These are phyloP conservation scores for Plantago rigida DNA, from an alignment of 305 asterid genomes.

Conservation along the genomic window DNA sequence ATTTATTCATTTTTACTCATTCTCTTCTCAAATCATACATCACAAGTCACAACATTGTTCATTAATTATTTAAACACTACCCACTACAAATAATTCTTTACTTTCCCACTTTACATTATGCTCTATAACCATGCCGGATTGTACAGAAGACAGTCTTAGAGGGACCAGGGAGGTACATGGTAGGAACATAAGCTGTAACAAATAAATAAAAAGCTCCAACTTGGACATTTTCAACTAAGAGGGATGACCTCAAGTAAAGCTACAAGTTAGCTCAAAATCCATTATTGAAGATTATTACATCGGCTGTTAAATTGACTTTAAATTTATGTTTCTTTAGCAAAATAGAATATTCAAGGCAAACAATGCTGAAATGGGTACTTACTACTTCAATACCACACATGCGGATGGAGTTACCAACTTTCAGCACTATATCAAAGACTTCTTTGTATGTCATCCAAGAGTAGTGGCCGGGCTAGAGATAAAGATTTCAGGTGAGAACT, in stretches of 20 bases:
- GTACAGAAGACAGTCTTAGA: too few species aligned
- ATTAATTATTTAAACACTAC: too few species aligned
- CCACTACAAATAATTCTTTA: too few species aligned
- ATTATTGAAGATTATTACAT: not conserved
- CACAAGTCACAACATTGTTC: too few species aligned
- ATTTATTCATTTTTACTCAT: too few species aligned
- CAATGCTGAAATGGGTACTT: conserved; percentile 29
- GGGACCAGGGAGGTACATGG: not conserved
- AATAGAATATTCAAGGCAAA: not conserved
- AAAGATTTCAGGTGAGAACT: conserved; percentile 25
- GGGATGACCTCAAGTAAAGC: conserved; percentile 20
- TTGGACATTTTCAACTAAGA: conserved; percentile 2
- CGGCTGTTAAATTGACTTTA: too few species aligned
- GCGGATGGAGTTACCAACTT: conserved; percentile 87
- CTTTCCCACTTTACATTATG: too few species aligned
- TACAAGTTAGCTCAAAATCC: not conserved
- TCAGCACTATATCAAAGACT: conserved; percentile 63
- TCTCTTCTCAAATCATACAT: too few species aligned
- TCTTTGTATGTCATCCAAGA: conserved; percentile 85
- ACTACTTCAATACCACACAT: conserved; percentile 64
- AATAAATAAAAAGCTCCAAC: conserved; percentile 14
- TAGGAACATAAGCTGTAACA: not conserved
- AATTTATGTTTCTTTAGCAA: conserved; percentile 3
- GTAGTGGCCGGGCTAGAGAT: conserved; percentile 64
- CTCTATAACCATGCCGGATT: too few species aligned